These are phyloP conservation scores for Penicillium sp. DNA, from an alignment of 2,329 filamentous ascomycete species.

Conservation along the genomic window DNA sequence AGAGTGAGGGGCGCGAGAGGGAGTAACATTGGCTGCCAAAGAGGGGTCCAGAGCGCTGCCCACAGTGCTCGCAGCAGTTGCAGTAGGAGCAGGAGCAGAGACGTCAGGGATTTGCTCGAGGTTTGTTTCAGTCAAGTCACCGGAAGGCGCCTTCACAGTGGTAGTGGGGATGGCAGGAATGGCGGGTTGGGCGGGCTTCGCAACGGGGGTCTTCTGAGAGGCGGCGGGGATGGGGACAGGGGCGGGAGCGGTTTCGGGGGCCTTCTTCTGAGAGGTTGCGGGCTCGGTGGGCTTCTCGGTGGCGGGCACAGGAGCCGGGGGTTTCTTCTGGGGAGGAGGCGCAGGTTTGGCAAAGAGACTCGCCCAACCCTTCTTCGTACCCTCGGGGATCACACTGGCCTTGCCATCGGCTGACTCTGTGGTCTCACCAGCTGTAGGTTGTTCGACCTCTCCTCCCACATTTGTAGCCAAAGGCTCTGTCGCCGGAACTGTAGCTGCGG, in stretches of 20 bases:
- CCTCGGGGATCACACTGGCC: conserved; percentile 42
- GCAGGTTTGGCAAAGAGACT: conserved; percentile 73
- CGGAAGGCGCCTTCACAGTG: conserved; percentile 69
- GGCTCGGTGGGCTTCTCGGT: conserved; percentile 35
- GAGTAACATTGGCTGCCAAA: conserved; percentile 55
- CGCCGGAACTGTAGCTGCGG: conserved; percentile 19
- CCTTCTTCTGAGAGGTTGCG: conserved; percentile 41
- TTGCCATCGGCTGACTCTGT: conserved; percentile 34
- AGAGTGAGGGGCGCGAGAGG: conserved; percentile 65
- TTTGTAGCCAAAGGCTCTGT: conserved; percentile 22
- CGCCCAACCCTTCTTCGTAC: conserved; percentile 64
- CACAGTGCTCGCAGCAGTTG: conserved; percentile 84
- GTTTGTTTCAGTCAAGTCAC: conserved; percentile 87
- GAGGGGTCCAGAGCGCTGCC: conserved; percentile 83
- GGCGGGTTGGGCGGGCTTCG: conserved; percentile 40
- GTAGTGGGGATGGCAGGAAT: conserved; percentile 44
- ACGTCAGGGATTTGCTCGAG: conserved; percentile 86
- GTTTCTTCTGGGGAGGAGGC: conserved; percentile 55
- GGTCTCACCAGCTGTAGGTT: conserved; percentile 29
- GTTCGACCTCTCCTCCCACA: conserved; percentile 25
- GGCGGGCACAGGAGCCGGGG: conserved; percentile 34
- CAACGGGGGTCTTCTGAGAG: conserved; percentile 37
- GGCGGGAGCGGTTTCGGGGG: conserved; percentile 46
- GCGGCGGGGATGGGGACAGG: conserved; percentile 44
- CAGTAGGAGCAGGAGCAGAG: conserved; percentile 75